Conservation (phyloP, 192 early-diverging fungal species). For the Mortierella antarctica region DNA sequence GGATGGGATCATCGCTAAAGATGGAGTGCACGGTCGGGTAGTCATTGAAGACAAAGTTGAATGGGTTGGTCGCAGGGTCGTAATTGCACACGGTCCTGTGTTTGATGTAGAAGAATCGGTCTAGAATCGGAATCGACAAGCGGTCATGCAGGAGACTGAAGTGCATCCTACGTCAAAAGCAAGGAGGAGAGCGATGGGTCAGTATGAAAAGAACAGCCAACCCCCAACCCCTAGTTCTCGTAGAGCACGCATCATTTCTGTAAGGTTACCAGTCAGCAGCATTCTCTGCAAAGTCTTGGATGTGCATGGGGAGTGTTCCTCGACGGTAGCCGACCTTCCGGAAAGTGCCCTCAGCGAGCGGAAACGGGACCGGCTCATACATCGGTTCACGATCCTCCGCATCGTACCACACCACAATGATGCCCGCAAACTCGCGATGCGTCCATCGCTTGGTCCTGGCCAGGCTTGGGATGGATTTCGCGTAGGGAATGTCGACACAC, state of each 20-base stretch:
- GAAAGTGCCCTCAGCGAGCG: slow-evolving; percentile 38
- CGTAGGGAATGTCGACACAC: slow-evolving; percentile 49
- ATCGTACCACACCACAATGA: slow-evolving; percentile 46
- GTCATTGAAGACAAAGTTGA: slow-evolving; percentile 51
- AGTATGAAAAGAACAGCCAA: background rate
- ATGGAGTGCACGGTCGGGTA: slow-evolving; percentile 49
- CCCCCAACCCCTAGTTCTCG: background rate
- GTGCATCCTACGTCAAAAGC: slow-evolving; percentile 33
- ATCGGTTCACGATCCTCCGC: slow-evolving; percentile 46
- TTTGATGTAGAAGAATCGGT: slow-evolving; percentile 40
- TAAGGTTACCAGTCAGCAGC: slow-evolving; percentile 36
- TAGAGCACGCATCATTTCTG: too few species aligned
- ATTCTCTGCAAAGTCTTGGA: slow-evolving; percentile 53
- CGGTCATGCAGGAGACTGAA: slow-evolving; percentile 36
- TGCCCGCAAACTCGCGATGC: slow-evolving; percentile 38
- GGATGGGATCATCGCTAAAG: slow-evolving; percentile 28
- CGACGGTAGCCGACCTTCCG: slow-evolving; percentile 32
- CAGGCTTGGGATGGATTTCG: slow-evolving; percentile 36
- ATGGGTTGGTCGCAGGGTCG: slow-evolving; percentile 40
- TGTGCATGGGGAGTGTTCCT: slow-evolving; percentile 51
- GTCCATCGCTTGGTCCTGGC: slow-evolving; percentile 46
- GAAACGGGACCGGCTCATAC: slow-evolving; percentile 49
- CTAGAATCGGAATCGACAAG: slow-evolving; percentile 44
- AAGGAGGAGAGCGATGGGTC: background rate
- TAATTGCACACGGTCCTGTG: slow-evolving; percentile 49